Conservation (phyloP, 441 rosid genomes). For the Erysimum cheiri region DNA sequence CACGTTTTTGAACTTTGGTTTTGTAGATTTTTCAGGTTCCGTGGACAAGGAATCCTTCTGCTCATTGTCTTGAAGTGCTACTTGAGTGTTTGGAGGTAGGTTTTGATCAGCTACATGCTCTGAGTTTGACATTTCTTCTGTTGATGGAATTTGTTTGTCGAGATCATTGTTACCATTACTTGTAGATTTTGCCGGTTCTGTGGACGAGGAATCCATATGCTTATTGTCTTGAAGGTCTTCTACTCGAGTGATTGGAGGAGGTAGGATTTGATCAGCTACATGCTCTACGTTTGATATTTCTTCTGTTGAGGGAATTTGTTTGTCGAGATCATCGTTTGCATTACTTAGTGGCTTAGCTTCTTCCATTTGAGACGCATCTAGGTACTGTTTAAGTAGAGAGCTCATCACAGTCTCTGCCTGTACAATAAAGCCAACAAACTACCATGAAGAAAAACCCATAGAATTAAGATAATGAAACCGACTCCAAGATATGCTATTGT, state of each 20-base stretch:
- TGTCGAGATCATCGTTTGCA: slow-evolving; percentile 41
- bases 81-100: slow-evolving; percentile 45
- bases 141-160: slow-evolving; percentile 38
- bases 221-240: slow-evolving; percentile 49
- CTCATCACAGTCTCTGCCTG: slow-evolving; percentile 96
- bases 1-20: slow-evolving; percentile 65
- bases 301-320: slow-evolving; percentile 45
- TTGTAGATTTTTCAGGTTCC: slow-evolving; percentile 47
- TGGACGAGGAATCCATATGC: slow-evolving; percentile 5
- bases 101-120: slow-evolving; percentile 47
- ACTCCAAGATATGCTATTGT: not conserved
- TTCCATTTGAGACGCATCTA: slow-evolving; percentile 49
- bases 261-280: slow-evolving; percentile 42
- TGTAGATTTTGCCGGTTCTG: slow-evolving; percentile 47
- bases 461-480: slow-evolving; percentile 1
- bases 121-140: slow-evolving; percentile 48
- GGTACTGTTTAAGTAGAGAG: slow-evolving; percentile 75
- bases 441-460: slow-evolving; percentile 23
- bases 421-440: slow-evolving; percentile 20
- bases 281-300: slow-evolving; percentile 48
- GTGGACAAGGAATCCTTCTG: slow-evolving; percentile 41
- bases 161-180: slow-evolving; percentile 44
- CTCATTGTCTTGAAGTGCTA: slow-evolving; percentile 42
- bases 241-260: slow-evolving; percentile 46
- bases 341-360: slow-evolving; percentile 49